Conservation (phyloP, 495 filamentous ascomycete species). For the Diplogelasinospora grovesii region DNA sequence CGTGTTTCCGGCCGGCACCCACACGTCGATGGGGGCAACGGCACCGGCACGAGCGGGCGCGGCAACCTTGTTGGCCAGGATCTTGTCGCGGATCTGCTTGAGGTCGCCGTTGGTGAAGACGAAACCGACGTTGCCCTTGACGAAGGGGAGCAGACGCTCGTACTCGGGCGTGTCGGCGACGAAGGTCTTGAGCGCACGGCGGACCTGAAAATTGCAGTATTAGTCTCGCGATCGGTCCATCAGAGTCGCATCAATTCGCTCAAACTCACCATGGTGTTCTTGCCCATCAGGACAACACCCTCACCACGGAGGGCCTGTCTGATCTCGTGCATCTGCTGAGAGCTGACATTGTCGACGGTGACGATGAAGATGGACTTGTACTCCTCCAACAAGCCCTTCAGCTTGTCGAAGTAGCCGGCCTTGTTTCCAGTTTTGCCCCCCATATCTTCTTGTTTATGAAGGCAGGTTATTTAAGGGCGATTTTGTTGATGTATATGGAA, state of each 20-base stretch:
- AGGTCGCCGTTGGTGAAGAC: slow-evolving; percentile 98
- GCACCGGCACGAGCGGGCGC: slow-evolving; percentile 97
- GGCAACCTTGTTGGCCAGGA: slow-evolving; percentile 92
- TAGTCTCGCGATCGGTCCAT: slow-evolving; percentile 2
- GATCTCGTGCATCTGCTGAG: slow-evolving; percentile 99
- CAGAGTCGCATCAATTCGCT: background rate
- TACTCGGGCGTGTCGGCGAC: slow-evolving; percentile 85
- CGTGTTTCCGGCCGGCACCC: slow-evolving; percentile 93
- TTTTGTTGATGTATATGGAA: slow-evolving; percentile 24
- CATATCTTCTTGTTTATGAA: slow-evolving; percentile 96
- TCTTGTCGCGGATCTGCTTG: slow-evolving; percentile 85
- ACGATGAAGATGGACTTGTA: slow-evolving; percentile 98
- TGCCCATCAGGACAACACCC: slow-evolving; percentile 96
- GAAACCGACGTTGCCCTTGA: slow-evolving; percentile 97
- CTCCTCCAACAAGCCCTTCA: slow-evolving; percentile 85
- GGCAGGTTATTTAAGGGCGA: slow-evolving; percentile 96
- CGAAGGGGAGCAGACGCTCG: slow-evolving; percentile 90
- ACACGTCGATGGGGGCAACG: slow-evolving; percentile 83
- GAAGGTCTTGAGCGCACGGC: slow-evolving; percentile 96
- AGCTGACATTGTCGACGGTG: slow-evolving; percentile 90
- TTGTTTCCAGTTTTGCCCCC: slow-evolving; percentile 95
- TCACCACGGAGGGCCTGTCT: slow-evolving; percentile 78
- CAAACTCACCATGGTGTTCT: slow-evolving; percentile 93
- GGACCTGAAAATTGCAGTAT: slow-evolving; percentile 50
- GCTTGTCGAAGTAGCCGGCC: slow-evolving; percentile 98